Evolutionary conservation across 106 monocot genomes (phyloP), one percentile per base, ranked within the genome.

Genomic region (Dioscorea zingiberensis): DNA sequence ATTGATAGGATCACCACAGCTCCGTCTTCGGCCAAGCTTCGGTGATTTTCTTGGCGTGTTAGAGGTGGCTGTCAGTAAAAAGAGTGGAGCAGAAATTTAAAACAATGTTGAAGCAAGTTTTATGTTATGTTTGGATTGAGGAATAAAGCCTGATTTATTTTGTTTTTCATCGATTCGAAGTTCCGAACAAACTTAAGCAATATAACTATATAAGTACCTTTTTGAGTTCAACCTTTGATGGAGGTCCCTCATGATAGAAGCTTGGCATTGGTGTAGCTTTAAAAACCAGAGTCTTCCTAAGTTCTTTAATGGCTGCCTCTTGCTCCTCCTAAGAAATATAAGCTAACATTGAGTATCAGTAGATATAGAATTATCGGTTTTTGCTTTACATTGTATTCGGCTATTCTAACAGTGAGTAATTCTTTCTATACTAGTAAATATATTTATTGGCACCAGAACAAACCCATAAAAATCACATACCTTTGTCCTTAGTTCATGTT

Each of bases 261-360:
- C 79, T 89, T 14, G 89, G 89, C 78, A 89, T 81, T 30, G 89
- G 89, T 19, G 51, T 78, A 55, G 89, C 89, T 72, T 77, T 89
- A 70, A 89, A 81, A 21, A 72, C 78, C 76, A 89, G 19, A 63
- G 69, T 85, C 71, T 82, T 89, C 64, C 89, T 72, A 4, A 89
- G 73, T 69, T 85, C 74, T 71, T 82, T 84, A 49, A 89, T 44
- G 32, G 81, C 76, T 46, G 78, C 76, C 62, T 89, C 89, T 51
- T 60, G 57, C 58, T 89, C 89, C 74, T 82, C 83, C 89, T 89
- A 72, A 46, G 68, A 78, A 45, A 25, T 5, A 25, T 44, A 56
- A 65, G 30, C 14, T 29, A 44, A 63, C 19, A 44, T 6, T 38
- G 38, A 38, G 38, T 38, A 38, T 38, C 4, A 10, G n/a, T n/a